A percentile compares a stretch with the other conserved stretches of the same genome.
phyloP scores from a whole-genome alignment of 78 protist species.

The Dictyostelium purpureum region DNA sequence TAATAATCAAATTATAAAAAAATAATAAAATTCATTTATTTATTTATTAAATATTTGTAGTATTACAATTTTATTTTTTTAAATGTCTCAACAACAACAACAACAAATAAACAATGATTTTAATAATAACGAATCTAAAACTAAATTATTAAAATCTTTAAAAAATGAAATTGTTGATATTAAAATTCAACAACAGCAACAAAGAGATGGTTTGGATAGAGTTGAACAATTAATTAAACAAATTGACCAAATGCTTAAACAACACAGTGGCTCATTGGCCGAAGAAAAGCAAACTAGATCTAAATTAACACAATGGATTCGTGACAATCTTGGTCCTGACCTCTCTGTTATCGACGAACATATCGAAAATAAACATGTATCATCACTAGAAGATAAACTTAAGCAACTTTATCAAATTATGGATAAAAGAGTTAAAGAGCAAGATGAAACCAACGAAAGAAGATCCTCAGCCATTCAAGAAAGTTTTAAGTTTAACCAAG shows the following conservation, averaged over 20 bases:
- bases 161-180: slow-evolving; percentile 64
- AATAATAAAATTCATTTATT: no score
- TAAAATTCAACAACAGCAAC: slow-evolving; percentile 53
- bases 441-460: background rate
- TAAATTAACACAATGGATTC: slow-evolving; percentile 52
- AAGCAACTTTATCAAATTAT: slow-evolving; percentile 57
- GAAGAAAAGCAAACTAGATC: slow-evolving; percentile 58
- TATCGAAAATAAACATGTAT: slow-evolving; percentile 33
- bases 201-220: background rate
- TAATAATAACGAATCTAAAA: slow-evolving; percentile 33
- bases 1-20: no score
- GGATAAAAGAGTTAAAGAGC: background rate
- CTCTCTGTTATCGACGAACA: slow-evolving; percentile 52
- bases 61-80: background rate
- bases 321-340: slow-evolving; percentile 71
- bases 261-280: background rate
- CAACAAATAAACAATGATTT: background rate
- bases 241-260: slow-evolving; percentile 38
- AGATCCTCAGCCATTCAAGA: background rate
- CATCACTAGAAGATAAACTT: slow-evolving; percentile 47
- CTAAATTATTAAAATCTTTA: slow-evolving; percentile 61
- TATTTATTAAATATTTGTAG: no score
- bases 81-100: background rate
- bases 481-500: background rate
- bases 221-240: slow-evolving; percentile 16